phyloP scores from a whole-genome alignment of 2,329 filamentous ascomycete species.

The Talaromyces sp. region DNA sequence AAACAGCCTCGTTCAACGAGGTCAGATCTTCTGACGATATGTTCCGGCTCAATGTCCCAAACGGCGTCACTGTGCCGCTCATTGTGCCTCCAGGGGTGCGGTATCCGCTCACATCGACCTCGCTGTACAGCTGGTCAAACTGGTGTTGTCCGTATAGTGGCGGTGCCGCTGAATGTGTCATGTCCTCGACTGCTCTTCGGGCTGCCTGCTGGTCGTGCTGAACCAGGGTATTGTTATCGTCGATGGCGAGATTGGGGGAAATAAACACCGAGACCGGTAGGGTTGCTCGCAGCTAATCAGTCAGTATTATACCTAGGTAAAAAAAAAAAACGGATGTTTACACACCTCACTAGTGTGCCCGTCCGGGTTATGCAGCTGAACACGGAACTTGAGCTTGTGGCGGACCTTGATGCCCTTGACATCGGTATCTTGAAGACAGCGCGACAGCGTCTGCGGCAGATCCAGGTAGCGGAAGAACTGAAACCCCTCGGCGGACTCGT shows the following conservation, averaged over 20 bases:
- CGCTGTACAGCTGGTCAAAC: conserved; percentile 84
- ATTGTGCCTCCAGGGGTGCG: conserved; percentile 63
- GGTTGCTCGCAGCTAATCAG: conserved; percentile 67
- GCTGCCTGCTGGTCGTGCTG: conserved; percentile 50
- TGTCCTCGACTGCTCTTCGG: conserved; percentile 46
- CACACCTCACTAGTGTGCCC: conserved; percentile 83
- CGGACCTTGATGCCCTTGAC: conserved; percentile 83
- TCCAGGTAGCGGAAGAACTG: conserved; percentile 55
- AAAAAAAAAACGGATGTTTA: conserved; percentile 4
- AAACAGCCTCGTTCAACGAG: conserved; percentile 45
- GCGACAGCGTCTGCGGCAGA: conserved; percentile 73
- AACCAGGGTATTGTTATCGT: conserved; percentile 77
- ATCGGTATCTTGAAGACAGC: conserved; percentile 85
- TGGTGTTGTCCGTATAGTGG: conserved; percentile 87
- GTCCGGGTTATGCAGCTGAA: conserved; percentile 90
- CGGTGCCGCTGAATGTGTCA: conserved; percentile 58
- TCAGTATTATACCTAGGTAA: background rate
- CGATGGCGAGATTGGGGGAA: conserved; percentile 83
- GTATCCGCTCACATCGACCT: conserved; percentile 74
- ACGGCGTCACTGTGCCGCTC: conserved; percentile 73
- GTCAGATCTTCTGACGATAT: conserved; percentile 77
- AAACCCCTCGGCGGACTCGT: conserved; percentile 57
- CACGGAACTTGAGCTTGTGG: conserved; percentile 86
- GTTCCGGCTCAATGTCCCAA: conserved; percentile 61
- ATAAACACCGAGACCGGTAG: conserved; percentile 92